Evolutionary conservation across 768 basidiomycete genomes (phyloP), one percentile per base, ranked within the genome.

Genomic region (Pleurotus citrinopileatus): DNA sequence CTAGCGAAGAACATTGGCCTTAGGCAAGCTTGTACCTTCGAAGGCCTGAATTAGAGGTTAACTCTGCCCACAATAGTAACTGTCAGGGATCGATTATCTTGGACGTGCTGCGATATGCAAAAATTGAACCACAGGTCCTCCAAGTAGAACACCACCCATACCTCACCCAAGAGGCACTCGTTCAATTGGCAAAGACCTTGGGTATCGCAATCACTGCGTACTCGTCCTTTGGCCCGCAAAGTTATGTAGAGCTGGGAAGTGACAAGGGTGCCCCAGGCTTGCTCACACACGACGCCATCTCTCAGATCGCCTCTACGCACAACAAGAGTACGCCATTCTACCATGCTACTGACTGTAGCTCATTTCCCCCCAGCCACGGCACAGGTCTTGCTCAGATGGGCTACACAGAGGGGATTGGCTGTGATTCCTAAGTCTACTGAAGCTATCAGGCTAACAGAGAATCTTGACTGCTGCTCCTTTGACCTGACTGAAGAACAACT

Each of bases 71-170:
- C 9, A 37, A 51, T 57, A 92, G 89, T 63, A 94, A 94, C 73
- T 85, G 80, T 72, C 78, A 80, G 59, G 89, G 88, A 7, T 75
- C 81, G 9, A 67, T 92, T 50, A 74, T 94, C 61, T 71, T 86
- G 43, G 93, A 94, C 61, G 74, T 94, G 52, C 72, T 89, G 48
- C 86, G 84, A 55, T 93, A 93, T 64, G 91, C 91, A 48, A 82
- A 83, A 59, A 75, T 87, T 59, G 71, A 78, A n/a, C 86, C 88
- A 15, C 82, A 81, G 29, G 76, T 82, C 13, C 83, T 89, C 60
- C 88, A 90, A 65, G 77, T 86, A 17, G 82, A 85, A 68, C 67
- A 83, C 2, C 90, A 92, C 66, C 88, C 88, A 3, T 87, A 84
- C 67, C 76, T 87, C 55, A 77, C 81, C 4, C 84, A 89, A 60